These are phyloP conservation scores for Botrytis squamosa DNA, from an alignment of 2,329 filamentous ascomycete species.

Conservation along the genomic window DNA sequence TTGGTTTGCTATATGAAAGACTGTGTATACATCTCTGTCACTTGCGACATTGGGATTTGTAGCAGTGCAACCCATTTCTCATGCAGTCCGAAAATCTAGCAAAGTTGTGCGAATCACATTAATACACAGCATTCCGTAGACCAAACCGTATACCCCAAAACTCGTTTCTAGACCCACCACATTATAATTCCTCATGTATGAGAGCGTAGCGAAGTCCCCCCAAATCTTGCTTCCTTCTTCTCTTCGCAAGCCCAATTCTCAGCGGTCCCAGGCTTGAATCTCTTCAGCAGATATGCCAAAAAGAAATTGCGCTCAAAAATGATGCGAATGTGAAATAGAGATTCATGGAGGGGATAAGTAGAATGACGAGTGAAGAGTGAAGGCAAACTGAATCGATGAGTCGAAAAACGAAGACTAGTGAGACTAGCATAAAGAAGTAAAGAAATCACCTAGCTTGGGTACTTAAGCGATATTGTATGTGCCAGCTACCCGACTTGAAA, in stretches of 20 bases:
- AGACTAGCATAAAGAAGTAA: background rate
- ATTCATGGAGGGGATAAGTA: background rate
- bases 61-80: background rate
- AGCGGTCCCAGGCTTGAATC: background rate
- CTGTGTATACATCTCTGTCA: background rate
- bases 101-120: accelerated
- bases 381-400: background rate
- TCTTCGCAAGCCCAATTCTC: background rate
- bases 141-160: background rate
- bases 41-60: background rate
- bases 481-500: background rate
- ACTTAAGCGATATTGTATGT: background rate
- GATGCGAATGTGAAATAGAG: background rate
- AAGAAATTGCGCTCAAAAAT: background rate
- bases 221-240: background rate
- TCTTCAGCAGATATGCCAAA: background rate
- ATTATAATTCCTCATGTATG: background rate
- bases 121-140: background rate
- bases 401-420: background rate
- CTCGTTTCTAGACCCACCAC: background rate
- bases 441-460: background rate
- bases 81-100: background rate
- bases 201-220: background rate
- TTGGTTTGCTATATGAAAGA: background rate
- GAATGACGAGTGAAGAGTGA: background rate